Conservation (phyloP, 805 yeast genomes). For the Limtongia smithiae region DNA sequence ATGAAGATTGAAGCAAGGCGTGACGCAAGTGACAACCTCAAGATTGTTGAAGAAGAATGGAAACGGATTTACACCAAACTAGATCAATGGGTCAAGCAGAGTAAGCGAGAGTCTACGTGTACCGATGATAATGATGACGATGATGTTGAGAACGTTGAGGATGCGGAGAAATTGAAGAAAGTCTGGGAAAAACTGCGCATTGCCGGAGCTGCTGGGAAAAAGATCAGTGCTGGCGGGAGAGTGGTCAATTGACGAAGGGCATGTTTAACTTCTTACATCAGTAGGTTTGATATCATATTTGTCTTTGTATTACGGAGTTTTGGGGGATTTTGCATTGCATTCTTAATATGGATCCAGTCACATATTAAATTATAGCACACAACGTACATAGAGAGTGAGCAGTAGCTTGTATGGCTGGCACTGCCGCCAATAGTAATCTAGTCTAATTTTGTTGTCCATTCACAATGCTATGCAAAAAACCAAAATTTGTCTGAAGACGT, state of each 20-base stretch:
- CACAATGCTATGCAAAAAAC: too few relatives aligned
- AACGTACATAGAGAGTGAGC: too few relatives aligned
- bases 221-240: constrained; percentile 23
- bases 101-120: neutral
- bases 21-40: constrained; percentile 20
- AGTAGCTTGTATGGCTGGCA: too few relatives aligned
- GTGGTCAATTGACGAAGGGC: constrained; percentile 7
- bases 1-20: constrained; percentile 16
- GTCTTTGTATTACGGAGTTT: too few relatives aligned
- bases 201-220: constrained; percentile 12
- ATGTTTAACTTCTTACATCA: too few relatives aligned
- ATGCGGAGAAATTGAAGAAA: constrained; percentile 7
- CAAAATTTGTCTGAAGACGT: neutral
- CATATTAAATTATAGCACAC: too few relatives aligned
- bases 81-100: constrained; percentile 7
- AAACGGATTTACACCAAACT: constrained; percentile 19
- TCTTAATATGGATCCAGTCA: too few relatives aligned
- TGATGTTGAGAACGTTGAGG: constrained; percentile 14
- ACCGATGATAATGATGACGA: neutral
- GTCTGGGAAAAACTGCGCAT: constrained; percentile 18
- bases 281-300: too few relatives aligned
- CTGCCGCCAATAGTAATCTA: too few relatives aligned
- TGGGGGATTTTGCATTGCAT: too few relatives aligned
- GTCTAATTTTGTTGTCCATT: too few relatives aligned
- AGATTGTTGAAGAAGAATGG: constrained; percentile 27